A percentile compares a stretch with the other conserved stretches of the same genome.
These are phyloP conservation scores for Prototheca cutis DNA, from an alignment of 163 green algal species.

Conservation along the genomic window DNA sequence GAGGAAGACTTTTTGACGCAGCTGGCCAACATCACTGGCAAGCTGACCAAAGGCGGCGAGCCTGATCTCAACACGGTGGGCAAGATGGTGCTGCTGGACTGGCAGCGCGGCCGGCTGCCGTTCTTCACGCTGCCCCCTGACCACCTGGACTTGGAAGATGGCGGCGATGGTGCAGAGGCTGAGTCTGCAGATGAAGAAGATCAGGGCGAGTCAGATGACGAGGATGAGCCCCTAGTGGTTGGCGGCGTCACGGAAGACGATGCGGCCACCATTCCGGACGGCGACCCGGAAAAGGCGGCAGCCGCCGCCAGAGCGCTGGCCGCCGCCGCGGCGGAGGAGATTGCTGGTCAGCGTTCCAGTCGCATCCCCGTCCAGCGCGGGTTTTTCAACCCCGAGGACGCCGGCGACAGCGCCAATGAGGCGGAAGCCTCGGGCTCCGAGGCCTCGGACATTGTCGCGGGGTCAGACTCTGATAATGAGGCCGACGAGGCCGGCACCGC, in stretches of 20 bases:
- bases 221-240: constrained; percentile 1
- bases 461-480: constrained; percentile 3
- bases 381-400: constrained; percentile 68
- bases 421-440: constrained; percentile 5
- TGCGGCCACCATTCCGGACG: constrained; percentile 36
- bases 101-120: constrained; percentile 93
- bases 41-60: constrained; percentile 88
- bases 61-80: constrained; percentile 91
- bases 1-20: constrained; percentile 86
- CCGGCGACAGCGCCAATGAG: constrained; percentile 10
- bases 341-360: constrained; percentile 22
- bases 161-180: background rate
- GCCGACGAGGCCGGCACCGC: constrained; percentile 14
- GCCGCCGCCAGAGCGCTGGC: constrained; percentile 39
- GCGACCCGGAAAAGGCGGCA: constrained; percentile 30
- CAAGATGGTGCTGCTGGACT: constrained; percentile 96
- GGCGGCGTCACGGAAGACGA: constrained; percentile 49
- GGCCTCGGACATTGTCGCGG: constrained; percentile 7
- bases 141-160: constrained; percentile 33
- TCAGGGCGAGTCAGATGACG: background rate
- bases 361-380: constrained; percentile 53
- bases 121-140: constrained; percentile 88
- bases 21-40: constrained; percentile 69
- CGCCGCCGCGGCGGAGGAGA: constrained; percentile 24
- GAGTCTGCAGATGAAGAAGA: constrained; percentile 2